A percentile compares a stretch with the other conserved stretches of the same genome.
Conservation (phyloP, 2,329 filamentous ascomycete genomes). For the Helotiales sp. region DNA sequence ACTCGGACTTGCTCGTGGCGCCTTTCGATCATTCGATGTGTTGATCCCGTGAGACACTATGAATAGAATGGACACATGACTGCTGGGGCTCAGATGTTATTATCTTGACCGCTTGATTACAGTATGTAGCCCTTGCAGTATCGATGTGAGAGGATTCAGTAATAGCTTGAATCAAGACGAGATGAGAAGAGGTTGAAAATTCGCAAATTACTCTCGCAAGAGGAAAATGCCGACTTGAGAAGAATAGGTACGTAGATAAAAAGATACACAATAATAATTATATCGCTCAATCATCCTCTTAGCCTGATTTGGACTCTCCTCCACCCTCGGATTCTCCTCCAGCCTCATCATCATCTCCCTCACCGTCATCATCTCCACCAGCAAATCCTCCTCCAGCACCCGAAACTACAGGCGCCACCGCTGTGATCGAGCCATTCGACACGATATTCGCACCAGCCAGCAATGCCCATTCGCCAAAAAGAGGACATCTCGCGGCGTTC, state of each 20-base stretch:
- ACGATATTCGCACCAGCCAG: neutral
- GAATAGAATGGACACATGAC: no score
- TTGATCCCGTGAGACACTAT: no score
- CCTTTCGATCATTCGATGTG: no score
- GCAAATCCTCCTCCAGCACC: neutral
- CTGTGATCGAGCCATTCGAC: constrained; percentile 2
- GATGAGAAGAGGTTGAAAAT: no score
- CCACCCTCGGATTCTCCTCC: neutral
- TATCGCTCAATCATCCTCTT: neutral
- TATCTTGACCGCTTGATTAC: no score
- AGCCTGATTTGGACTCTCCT: neutral
- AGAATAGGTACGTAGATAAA: neutral
- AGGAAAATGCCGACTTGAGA: neutral
- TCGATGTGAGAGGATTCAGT: no score
- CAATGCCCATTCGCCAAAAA: neutral
- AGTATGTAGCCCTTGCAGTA: no score
- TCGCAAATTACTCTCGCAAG: neutral
- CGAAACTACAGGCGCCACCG: neutral
- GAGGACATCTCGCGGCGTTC: neutral
- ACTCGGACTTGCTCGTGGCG: no score
- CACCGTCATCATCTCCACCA: neutral
- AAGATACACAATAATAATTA: neutral
- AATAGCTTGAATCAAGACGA: no score
- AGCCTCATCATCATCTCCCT: neutral
- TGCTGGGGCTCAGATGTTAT: no score